Conservation (phyloP, 352 stramenopile species). For the Phytopythium delawarense region DNA sequence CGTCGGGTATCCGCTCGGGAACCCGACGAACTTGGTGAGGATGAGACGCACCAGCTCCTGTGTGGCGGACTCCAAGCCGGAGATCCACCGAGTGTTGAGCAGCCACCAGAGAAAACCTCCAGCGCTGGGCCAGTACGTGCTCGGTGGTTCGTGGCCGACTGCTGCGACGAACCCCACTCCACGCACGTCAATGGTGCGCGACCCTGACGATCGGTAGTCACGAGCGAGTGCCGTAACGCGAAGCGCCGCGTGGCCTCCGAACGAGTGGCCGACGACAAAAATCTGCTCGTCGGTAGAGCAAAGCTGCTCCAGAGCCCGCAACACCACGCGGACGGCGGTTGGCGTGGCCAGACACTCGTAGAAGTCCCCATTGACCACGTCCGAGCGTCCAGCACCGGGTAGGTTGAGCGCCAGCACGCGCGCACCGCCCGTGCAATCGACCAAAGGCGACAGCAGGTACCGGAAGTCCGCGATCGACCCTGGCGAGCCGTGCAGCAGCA, state of each 20-base stretch:
- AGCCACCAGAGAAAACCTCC: neutral
- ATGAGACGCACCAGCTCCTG: neutral
- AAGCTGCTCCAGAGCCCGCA: neutral
- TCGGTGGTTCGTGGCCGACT: neutral
- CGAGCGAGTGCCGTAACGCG: neutral
- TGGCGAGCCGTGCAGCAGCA: neutral
- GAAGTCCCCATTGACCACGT: neutral
- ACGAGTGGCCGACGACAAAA: neutral
- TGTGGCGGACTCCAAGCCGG: neutral
- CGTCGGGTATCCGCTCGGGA: neutral
- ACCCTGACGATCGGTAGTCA: neutral
- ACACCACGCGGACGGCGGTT: neutral
- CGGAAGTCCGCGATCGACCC: slow-evolving; percentile 1
- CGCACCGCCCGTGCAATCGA: neutral
- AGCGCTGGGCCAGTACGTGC: neutral
- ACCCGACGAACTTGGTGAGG: neutral
- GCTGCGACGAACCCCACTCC: neutral
- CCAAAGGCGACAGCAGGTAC: neutral
- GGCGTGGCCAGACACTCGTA: neutral
- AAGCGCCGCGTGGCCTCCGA: neutral
- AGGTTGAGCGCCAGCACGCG: neutral
- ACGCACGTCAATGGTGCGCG: neutral
- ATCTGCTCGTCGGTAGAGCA: neutral
- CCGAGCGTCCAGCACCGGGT: neutral
- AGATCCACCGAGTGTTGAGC: neutral